Conservation (phyloP, 2,329 filamentous ascomycete species). For the Hymenoscyphus repandus region DNA sequence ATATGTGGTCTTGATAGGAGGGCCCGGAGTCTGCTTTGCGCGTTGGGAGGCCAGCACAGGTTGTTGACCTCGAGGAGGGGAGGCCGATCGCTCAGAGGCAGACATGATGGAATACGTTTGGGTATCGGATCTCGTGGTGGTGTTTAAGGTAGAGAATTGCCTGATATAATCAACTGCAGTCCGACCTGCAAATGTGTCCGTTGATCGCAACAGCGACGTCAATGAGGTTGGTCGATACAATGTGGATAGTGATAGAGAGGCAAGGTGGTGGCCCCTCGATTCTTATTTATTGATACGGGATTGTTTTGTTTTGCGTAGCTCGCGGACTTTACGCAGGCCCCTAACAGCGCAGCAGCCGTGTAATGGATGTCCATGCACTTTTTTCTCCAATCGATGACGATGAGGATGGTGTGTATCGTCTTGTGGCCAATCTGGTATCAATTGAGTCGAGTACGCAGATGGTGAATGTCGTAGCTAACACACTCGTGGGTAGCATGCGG, state of each 20-base stretch:
- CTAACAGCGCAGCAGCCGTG: neutral
- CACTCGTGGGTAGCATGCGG: neutral
- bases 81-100: constrained; percentile 23
- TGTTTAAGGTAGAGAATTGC: constrained; percentile 26
- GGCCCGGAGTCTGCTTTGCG: constrained; percentile 33
- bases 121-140: constrained; percentile 13
- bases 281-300: too few relatives aligned
- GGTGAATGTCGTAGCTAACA: neutral
- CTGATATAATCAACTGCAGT: constrained; percentile 21
- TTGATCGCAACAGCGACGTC: constrained; percentile 31
- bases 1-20: constrained; percentile 36
- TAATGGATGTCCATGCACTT: too few relatives aligned
- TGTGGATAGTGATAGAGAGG: constrained; percentile 28
- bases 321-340: neutral
- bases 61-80: constrained; percentile 37
- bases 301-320: neutral
- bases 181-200: constrained; percentile 26
- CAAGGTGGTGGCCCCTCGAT: constrained; percentile 20
- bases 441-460: neutral
- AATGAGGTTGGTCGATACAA: constrained; percentile 31
- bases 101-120: constrained; percentile 30
- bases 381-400: constrained; percentile 7
- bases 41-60: constrained; percentile 44
- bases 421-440: neutral
- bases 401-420: neutral